phyloP scores from a whole-genome alignment of 495 filamentous ascomycete genomes.

The Aspergillus conjunctus region DNA sequence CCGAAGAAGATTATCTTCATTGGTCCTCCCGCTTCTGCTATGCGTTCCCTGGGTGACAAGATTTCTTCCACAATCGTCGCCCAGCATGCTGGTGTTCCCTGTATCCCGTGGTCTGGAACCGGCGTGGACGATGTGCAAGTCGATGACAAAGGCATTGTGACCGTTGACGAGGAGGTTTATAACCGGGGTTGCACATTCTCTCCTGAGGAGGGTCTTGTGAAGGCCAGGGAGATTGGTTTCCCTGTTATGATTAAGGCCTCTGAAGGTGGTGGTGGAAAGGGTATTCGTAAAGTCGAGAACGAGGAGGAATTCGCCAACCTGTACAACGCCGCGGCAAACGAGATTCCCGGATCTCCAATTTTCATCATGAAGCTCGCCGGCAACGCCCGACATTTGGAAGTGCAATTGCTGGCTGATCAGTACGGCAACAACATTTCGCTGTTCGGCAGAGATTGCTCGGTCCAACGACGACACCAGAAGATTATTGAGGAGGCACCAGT shows the following conservation, averaged over 20 bases:
- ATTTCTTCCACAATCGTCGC: constrained; percentile 99
- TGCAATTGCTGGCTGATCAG: constrained; percentile 95
- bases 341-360: constrained; percentile 98
- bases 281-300: constrained; percentile 91
- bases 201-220: constrained; percentile 83
- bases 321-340: constrained; percentile 93
- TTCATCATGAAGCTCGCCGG: constrained; percentile 99
- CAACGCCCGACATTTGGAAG: constrained; percentile 94
- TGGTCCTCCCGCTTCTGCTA: constrained; percentile 93
- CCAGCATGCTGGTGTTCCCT: constrained; percentile 94
- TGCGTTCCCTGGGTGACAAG: constrained; percentile 99
- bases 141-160: constrained; percentile 84
- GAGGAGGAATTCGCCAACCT: constrained; percentile 82
- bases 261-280: constrained; percentile 99
- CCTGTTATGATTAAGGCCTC: constrained; percentile 99
- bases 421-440: constrained; percentile 99
- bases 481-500: constrained; percentile 99
- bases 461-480: constrained; percentile 98
- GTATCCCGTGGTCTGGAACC: constrained; percentile 97
- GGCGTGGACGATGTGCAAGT: constrained; percentile 82
- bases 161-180: constrained; percentile 84
- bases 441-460: constrained; percentile 97
- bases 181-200: constrained; percentile 86
- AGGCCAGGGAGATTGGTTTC: constrained; percentile 90
- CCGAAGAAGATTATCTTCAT: constrained; percentile 99